A percentile compares a stretch with the other conserved stretches of the same genome.
phyloP scores from a whole-genome alignment of 768 basidiomycete genomes.

The Cubamyces lactineus region DNA sequence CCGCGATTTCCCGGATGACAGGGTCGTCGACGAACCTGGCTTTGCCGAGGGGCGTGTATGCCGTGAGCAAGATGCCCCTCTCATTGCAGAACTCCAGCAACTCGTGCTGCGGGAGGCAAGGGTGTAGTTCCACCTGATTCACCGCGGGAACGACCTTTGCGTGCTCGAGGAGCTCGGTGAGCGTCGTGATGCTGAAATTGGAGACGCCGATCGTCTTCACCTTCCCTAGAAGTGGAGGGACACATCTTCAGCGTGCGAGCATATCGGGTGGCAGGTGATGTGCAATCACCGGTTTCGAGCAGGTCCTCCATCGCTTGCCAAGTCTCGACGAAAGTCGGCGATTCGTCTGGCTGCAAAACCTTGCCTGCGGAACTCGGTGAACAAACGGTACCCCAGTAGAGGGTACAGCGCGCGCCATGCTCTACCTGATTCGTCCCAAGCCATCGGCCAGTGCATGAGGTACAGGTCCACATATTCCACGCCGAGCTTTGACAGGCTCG shows the following conservation, averaged over 20 bases:
- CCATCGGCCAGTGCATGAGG: conserved; percentile 45
- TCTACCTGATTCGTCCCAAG: conserved; percentile 9
- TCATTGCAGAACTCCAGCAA: conserved; percentile 57
- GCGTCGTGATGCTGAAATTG: conserved; percentile 48
- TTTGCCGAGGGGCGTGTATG: conserved; percentile 55
- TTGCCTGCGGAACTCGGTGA: background rate
- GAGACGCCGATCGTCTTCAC: conserved; percentile 43
- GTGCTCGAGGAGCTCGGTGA: conserved; percentile 44
- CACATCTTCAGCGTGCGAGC: no score
- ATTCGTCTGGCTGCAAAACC: conserved; percentile 29
- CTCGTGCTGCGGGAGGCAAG: conserved; percentile 65
- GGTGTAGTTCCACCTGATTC: conserved; percentile 75
- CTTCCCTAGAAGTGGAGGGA: conserved; percentile 27
- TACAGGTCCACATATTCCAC: conserved; percentile 47
- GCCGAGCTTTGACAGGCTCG: conserved; percentile 34
- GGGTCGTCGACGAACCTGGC: conserved; percentile 48
- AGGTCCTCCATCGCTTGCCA: conserved; percentile 43
- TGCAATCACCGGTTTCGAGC: conserved; percentile 30
- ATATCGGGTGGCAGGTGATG: no score
- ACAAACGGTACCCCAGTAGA: background rate
- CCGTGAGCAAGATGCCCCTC: conserved; percentile 64
- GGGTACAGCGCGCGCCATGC: no score
- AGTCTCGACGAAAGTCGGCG: conserved; percentile 37
- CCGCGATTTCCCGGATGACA: conserved; percentile 43
- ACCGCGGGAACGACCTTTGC: conserved; percentile 62